Percentiles rank a stretch among this genome's conserved stretches.
Evolutionary conservation across 164 flowering plant genomes (phyloP).

Genomic region (Macadamia tetraphylla): DNA sequence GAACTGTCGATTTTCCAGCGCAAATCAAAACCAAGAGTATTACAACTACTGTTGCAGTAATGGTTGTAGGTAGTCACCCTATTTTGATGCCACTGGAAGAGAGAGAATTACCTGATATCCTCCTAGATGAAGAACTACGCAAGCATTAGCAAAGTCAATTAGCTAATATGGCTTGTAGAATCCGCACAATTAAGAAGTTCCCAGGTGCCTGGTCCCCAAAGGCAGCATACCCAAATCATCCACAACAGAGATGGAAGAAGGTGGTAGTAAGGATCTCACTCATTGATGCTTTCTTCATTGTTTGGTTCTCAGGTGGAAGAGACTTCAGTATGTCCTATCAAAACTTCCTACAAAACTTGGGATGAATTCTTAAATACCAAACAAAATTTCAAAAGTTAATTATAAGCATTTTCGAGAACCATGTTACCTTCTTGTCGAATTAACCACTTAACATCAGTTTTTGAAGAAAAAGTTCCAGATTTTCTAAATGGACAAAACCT

Average conservation of each 20-base stretch:
- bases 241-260: conserved; percentile 52
- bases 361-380: too few species aligned
- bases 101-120: conserved; percentile 59
- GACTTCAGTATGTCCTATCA: conserved; percentile 41
- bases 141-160: conserved; percentile 53
- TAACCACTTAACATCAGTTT: too few species aligned
- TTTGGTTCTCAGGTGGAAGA: conserved; percentile 41
- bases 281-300: conserved; percentile 53
- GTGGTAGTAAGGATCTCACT: conserved; percentile 31
- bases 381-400: too few species aligned
- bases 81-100: not conserved
- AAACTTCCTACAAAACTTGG: too few species aligned
- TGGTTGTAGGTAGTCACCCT: not conserved
- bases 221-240: conserved; percentile 68
- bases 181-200: conserved; percentile 56
- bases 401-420: too few species aligned
- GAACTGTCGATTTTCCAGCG: too few species aligned
- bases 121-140: conserved; percentile 56
- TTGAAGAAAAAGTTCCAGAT: too few species aligned
- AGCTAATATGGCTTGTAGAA: conserved; percentile 64
- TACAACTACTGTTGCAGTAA: too few species aligned
- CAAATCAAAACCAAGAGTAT: too few species aligned
- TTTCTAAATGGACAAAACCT: too few species aligned
- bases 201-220: conserved; percentile 59
- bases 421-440: too few species aligned